Evolutionary conservation across 768 basidiomycete species (phyloP).

Genomic region (Macrolepiota fuliginosa): DNA sequence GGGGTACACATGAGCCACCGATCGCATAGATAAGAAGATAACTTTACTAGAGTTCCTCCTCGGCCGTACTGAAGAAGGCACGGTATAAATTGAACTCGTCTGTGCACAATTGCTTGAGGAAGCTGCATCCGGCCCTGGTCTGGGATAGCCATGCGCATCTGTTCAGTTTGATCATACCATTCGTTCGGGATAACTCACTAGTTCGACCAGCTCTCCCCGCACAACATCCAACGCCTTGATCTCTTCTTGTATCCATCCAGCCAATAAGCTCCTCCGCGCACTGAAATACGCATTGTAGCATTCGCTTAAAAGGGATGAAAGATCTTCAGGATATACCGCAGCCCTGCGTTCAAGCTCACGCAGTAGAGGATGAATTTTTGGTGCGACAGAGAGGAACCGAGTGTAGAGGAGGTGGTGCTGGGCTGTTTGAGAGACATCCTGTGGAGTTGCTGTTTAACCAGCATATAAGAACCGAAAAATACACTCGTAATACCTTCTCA

Average conservation of each 20-base stretch:
- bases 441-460: not conserved
- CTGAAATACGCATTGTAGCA: conserved; percentile 86
- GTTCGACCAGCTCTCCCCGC: conserved; percentile 80
- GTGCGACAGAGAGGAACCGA: conserved; percentile 71
- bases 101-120: conserved; percentile 51
- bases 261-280: conserved; percentile 68
- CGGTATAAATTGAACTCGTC: conserved; percentile 88
- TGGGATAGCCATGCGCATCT: conserved; percentile 24
- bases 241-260: conserved; percentile 65
- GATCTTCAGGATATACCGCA: conserved; percentile 75
- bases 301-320: conserved; percentile 76
- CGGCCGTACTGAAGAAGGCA: conserved; percentile 85
- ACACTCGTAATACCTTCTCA: conserved; percentile 59
- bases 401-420: conserved; percentile 73
- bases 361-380: conserved; percentile 73
- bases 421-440: conserved; percentile 80
- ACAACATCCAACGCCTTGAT: conserved; percentile 79
- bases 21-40: not conserved
- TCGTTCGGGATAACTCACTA: conserved; percentile 45
- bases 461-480: not conserved
- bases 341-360: conserved; percentile 84
- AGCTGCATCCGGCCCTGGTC: conserved; percentile 68
- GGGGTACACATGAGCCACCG: not conserved
- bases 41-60: conserved; percentile 52
- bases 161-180: not conserved